phyloP scores from a whole-genome alignment of 805 yeast genomes.

The Starmerella riodocensis region DNA sequence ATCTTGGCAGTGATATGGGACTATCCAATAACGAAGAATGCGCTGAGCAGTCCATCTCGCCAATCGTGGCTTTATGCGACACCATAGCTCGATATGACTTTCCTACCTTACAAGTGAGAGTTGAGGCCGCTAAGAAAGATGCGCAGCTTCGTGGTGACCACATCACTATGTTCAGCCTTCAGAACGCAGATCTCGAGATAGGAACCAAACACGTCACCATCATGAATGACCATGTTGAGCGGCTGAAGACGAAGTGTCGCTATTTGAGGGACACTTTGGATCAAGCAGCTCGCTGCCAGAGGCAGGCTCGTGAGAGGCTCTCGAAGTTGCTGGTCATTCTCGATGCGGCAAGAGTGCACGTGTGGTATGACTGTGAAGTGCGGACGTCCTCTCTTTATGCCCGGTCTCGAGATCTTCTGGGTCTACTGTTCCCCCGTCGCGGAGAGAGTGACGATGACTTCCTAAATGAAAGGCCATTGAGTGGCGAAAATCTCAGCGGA shows the following conservation, averaged over 20 bases:
- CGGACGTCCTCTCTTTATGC: constrained; percentile 9
- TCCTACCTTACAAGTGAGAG: not conserved
- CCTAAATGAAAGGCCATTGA: not conserved
- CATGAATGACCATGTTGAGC: not conserved
- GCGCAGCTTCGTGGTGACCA: constrained; percentile 17
- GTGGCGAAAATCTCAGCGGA: not conserved
- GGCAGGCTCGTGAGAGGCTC: constrained; percentile 9
- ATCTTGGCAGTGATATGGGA: constrained; percentile 20
- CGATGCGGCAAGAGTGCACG: constrained; percentile 13
- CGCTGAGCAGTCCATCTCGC: not conserved
- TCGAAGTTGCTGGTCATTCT: constrained; percentile 10
- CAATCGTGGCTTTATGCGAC: constrained; percentile 9
- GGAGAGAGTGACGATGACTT: constrained; percentile 3
- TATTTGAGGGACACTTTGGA: constrained; percentile 7
- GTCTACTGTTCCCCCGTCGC: constrained; percentile 9
- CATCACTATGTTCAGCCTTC: constrained; percentile 7
- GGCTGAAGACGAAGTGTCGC: constrained; percentile 4
- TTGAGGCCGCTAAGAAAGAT: constrained; percentile 10
- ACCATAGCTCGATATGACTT: constrained; percentile 9
- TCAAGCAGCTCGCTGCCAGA: constrained; percentile 13
- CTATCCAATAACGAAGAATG: not conserved
- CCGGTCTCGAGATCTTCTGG: constrained; percentile 11
- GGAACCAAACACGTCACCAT: not conserved
- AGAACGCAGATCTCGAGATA: not conserved
- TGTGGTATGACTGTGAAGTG: constrained; percentile 23